Percentiles rank a stretch among this genome's conserved stretches.
Conservation (phyloP, 371 early-diverging fungal species). For the Amoeboaphelidium protococcarum region DNA sequence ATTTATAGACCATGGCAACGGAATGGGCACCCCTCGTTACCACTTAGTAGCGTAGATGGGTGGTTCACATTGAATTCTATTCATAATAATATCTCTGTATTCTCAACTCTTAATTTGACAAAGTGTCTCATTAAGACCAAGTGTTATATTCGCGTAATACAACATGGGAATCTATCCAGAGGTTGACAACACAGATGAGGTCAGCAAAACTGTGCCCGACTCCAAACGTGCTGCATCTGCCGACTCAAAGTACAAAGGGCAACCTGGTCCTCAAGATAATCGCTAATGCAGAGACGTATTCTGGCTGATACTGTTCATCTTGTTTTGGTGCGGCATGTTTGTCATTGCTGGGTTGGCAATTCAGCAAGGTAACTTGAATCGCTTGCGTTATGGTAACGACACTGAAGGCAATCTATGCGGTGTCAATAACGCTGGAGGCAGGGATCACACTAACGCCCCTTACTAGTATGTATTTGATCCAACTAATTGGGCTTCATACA, state of each 20-base stretch:
- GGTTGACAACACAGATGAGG: no score
- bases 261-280: conserved; percentile 5
- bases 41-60: no score
- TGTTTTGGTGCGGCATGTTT: conserved; percentile 6
- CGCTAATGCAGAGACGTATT: conserved; percentile 4
- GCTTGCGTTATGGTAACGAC: conserved; percentile 4
- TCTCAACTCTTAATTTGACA: no score
- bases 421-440: not conserved
- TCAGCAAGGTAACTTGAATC: not conserved
- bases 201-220: no score
- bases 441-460: conserved; percentile 1
- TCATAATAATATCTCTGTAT: no score
- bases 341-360: conserved; percentile 3
- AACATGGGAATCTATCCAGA: not conserved
- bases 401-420: conserved; percentile 7
- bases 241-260: not conserved
- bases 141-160: no score
- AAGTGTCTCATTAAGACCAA: no score
- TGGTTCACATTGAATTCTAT: no score
- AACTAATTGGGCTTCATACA: not conserved
- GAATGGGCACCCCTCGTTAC: no score
- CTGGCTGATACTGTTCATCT: conserved; percentile 4
- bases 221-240: no score
- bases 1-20: no score
- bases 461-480: conserved; percentile 3